Percentiles rank a stretch among this genome's conserved stretches.
Evolutionary conservation across 2,329 filamentous ascomycete genomes (phyloP).

Genomic region (Pseudogymnoascus sp.): DNA sequence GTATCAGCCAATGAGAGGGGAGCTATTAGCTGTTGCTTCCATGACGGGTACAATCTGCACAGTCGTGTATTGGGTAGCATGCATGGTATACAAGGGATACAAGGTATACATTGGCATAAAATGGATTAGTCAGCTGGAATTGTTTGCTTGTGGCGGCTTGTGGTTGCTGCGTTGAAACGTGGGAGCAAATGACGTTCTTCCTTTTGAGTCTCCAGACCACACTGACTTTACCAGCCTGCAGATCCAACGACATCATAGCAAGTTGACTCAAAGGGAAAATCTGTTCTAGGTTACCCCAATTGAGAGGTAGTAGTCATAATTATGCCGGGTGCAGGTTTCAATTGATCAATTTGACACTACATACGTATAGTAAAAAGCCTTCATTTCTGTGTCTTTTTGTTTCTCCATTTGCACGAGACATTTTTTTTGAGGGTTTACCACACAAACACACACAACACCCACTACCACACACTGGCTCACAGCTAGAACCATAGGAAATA

Average conservation of each 20-base stretch:
- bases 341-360: background rate
- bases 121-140: background rate
- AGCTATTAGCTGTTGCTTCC: conserved; percentile 5
- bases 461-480: background rate
- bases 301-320: background rate
- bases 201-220: background rate
- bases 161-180: background rate
- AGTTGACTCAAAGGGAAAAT: background rate
- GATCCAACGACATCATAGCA: conserved; percentile 4
- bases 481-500: background rate
- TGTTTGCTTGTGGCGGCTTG: background rate
- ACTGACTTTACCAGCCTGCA: background rate
- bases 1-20: background rate
- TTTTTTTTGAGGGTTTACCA: conserved; percentile 1
- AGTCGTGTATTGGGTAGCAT: background rate
- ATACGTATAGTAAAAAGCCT: background rate
- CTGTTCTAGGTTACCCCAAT: background rate
- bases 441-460: background rate
- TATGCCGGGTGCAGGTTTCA: background rate
- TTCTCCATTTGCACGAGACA: conserved; percentile 4
- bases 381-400: background rate
- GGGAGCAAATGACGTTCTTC: conserved; percentile 5
- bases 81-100: background rate
- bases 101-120: background rate
- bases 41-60: conserved; percentile 5